Percentiles rank a stretch among this genome's conserved stretches.
These are phyloP conservation scores for Gossypium ekmanianum DNA, from an alignment of 345 rosid genomes.

Conservation along the genomic window DNA sequence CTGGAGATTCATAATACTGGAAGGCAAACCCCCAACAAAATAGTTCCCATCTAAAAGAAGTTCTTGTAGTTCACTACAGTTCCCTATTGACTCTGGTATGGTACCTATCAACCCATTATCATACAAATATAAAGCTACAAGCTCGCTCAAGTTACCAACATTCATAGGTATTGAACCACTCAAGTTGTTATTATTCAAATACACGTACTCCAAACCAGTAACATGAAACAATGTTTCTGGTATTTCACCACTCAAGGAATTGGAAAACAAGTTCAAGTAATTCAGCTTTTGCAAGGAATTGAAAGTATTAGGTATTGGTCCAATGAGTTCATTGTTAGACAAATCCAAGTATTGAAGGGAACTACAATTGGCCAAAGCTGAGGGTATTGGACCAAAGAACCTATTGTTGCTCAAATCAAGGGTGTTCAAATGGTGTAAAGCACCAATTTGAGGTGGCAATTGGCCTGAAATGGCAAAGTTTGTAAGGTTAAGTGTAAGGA, in stretches of 20 bases:
- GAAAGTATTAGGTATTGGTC: conserved; percentile 43
- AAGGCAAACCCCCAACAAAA: conserved; percentile 56
- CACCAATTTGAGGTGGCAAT: conserved; percentile 51
- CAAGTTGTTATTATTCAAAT: conserved; percentile 45
- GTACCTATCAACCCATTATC: conserved; percentile 54
- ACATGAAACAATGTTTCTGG: conserved; percentile 53
- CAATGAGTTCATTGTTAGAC: conserved; percentile 49
- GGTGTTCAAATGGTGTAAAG: conserved; percentile 32
- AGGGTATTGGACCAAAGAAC: conserved; percentile 52
- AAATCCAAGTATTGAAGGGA: conserved; percentile 48
- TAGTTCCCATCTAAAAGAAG: conserved; percentile 45
- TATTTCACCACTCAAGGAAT: conserved; percentile 52
- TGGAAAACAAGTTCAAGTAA: conserved; percentile 34
- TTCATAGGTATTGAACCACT: conserved; percentile 61
- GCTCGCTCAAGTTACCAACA: conserved; percentile 45
- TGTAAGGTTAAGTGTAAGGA: conserved; percentile 45
- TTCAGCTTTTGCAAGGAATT: conserved; percentile 34
- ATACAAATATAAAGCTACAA: conserved; percentile 31
- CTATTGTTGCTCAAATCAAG: conserved; percentile 52
- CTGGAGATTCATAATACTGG: conserved; percentile 46
- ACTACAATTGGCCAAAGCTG: conserved; percentile 47
- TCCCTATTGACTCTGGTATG: conserved; percentile 62
- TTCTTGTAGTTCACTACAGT: conserved; percentile 41
- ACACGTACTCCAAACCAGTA: conserved; percentile 28
- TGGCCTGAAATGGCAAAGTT: conserved; percentile 47